phyloP scores from a whole-genome alignment of 768 basidiomycete genomes.

The Hypholoma fasciculare region DNA sequence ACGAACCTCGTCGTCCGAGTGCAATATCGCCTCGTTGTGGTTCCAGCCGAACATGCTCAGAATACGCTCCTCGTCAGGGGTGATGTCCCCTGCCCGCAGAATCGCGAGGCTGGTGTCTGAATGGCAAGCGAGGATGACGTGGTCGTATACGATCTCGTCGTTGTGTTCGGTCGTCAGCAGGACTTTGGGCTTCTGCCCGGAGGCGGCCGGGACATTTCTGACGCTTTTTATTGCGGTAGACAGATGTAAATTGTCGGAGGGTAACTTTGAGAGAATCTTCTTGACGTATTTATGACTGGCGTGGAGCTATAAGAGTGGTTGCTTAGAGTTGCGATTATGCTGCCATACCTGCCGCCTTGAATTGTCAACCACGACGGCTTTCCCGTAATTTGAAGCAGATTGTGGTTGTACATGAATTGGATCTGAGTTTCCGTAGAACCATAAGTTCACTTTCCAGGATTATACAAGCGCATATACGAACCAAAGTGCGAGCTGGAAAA shows the following conservation, averaged over 20 bases:
- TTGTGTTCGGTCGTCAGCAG: conserved; percentile 49
- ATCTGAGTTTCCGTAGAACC: conserved; percentile 36
- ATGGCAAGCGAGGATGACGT: conserved; percentile 74
- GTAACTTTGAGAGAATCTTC: conserved; percentile 55
- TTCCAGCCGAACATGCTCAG: conserved; percentile 66
- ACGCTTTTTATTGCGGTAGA: conserved; percentile 55
- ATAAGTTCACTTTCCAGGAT: neutral
- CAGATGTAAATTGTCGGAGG: conserved; percentile 54
- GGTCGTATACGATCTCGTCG: conserved; percentile 52
- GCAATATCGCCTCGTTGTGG: conserved; percentile 65
- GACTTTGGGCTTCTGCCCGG: conserved; percentile 27
- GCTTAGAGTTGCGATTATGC: neutral
- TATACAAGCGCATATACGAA: conserved; percentile 20
- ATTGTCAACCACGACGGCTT: conserved; percentile 77
- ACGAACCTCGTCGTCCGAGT: conserved; percentile 59
- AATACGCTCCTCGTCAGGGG: conserved; percentile 52
- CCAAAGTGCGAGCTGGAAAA: conserved; percentile 70
- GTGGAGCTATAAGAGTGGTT: neutral
- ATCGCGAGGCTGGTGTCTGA: conserved; percentile 62
- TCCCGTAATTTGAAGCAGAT: conserved; percentile 67
- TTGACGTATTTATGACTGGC: conserved; percentile 66
- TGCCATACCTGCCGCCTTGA: conserved; percentile 63
- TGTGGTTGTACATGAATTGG: conserved; percentile 74
- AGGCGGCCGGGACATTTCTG: conserved; percentile 24
- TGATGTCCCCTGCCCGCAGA: conserved; percentile 49